These are phyloP conservation scores for Monilinia vaccinii-corymbosi DNA, from an alignment of 2,329 filamentous ascomycete genomes.

Conservation along the genomic window DNA sequence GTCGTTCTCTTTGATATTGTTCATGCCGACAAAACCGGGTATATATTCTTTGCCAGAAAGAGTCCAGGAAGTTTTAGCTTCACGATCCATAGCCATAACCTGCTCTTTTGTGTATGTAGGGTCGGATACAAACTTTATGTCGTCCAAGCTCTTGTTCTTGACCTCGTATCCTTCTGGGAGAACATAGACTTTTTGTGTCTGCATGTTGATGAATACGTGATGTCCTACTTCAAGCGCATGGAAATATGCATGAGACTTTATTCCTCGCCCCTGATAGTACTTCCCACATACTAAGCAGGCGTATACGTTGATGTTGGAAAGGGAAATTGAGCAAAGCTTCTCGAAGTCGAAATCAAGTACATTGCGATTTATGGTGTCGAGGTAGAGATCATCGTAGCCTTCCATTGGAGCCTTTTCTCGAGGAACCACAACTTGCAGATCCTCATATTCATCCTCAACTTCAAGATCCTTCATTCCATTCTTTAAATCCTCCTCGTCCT, in stretches of 20 bases:
- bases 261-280: constrained; percentile 90
- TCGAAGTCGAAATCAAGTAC: constrained; percentile 98
- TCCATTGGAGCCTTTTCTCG: constrained; percentile 72
- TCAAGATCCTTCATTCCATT: constrained; percentile 26
- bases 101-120: constrained; percentile 75
- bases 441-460: constrained; percentile 31
- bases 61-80: constrained; percentile 59
- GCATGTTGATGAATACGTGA: constrained; percentile 98
- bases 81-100: constrained; percentile 68
- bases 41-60: constrained; percentile 77
- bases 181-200: constrained; percentile 82
- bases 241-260: constrained; percentile 94
- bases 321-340: constrained; percentile 89
- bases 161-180: constrained; percentile 97
- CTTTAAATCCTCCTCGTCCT: constrained; percentile 19
- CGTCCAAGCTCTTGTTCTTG: constrained; percentile 84
- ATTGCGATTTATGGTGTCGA: constrained; percentile 90
- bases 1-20: constrained; percentile 99
- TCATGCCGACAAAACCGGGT: constrained; percentile 95
- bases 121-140: constrained; percentile 97
- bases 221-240: constrained; percentile 92
- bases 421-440: constrained; percentile 32
- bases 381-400: constrained; percentile 91
- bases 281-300: constrained; percentile 96
- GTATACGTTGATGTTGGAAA: constrained; percentile 98